Evolutionary conservation across 1,284 basidiomycete species (phyloP).

Genomic region (Schizophyllum commune): DNA sequence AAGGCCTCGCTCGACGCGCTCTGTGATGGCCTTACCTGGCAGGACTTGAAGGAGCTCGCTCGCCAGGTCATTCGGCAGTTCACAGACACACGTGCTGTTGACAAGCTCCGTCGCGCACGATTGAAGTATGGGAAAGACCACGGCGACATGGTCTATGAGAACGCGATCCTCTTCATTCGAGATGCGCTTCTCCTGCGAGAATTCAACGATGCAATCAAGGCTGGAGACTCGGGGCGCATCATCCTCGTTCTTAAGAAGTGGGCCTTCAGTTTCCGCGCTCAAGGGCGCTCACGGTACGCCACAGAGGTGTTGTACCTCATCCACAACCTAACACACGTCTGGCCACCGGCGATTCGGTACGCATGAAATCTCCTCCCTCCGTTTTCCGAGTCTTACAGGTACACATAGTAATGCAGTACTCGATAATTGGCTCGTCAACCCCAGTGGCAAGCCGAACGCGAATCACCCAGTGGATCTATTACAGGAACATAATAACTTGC

Average conservation of each 20-base stretch:
- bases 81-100: too few relatives aligned
- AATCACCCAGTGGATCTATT: slow-evolving; percentile 29
- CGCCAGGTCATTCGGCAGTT: too few relatives aligned
- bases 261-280: slow-evolving; percentile 24
- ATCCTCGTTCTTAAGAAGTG: slow-evolving; percentile 25
- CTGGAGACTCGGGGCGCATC: slow-evolving; percentile 27
- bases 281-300: slow-evolving; percentile 29
- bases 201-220: slow-evolving; percentile 27
- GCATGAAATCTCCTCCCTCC: neutral
- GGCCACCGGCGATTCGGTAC: slow-evolving; percentile 25
- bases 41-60: too few relatives aligned
- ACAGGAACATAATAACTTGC: slow-evolving; percentile 34
- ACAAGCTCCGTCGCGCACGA: too few relatives aligned
- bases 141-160: slow-evolving; percentile 31
- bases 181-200: slow-evolving; percentile 27
- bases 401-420: slow-evolving; percentile 24
- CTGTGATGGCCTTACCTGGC: too few relatives aligned
- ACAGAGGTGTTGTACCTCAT: slow-evolving; percentile 30
- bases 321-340: slow-evolving; percentile 29
- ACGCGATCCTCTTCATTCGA: slow-evolving; percentile 25
- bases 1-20: slow-evolving; percentile 13
- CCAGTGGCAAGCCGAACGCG: slow-evolving; percentile 21
- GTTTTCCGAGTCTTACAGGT: neutral
- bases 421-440: slow-evolving; percentile 33
- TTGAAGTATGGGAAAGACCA: too few relatives aligned